Conservation (phyloP, 1,139 yeast species). For the Taphrina pruni region DNA sequence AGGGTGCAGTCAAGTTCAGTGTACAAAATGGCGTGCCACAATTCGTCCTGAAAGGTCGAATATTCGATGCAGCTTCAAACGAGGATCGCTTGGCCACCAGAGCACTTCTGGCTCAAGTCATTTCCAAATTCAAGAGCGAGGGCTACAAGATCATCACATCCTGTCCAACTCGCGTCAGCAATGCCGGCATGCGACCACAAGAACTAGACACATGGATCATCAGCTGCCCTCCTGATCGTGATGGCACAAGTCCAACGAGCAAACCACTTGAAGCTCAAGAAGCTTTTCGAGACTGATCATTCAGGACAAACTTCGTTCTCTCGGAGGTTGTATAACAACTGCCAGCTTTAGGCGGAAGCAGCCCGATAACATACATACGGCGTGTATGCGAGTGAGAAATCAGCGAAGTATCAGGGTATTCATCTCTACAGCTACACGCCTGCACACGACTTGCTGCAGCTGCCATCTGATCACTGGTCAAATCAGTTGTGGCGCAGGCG, state of each 20-base stretch:
- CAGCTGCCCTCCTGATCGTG: constrained; percentile 17
- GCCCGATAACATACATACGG: background rate
- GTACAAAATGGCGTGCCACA: constrained; percentile 27
- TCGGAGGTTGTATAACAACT: too few species aligned
- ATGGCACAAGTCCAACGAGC: background rate
- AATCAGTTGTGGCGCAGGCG: background rate
- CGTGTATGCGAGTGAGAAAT: background rate
- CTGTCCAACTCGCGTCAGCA: constrained; percentile 17
- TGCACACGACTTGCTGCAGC: background rate
- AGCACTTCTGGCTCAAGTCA: constrained; percentile 21
- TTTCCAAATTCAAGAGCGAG: constrained; percentile 12
- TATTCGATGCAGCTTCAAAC: constrained; percentile 11
- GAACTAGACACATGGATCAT: constrained; percentile 32
- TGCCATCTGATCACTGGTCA: background rate
- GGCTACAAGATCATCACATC: constrained; percentile 32
- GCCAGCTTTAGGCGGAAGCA: background rate
- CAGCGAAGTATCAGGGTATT: too few species aligned
- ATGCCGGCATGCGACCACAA: constrained; percentile 30
- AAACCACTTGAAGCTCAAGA: background rate
- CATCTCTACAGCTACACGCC: too few species aligned
- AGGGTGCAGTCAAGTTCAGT: constrained; percentile 26
- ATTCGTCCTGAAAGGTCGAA: constrained; percentile 21
- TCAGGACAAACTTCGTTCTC: background rate
- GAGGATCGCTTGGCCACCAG: constrained; percentile 17
- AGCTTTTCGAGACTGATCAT: constrained; percentile 6